phyloP scores from a whole-genome alignment of 2,329 filamentous ascomycete species.

The Coniochaeta sp. region DNA sequence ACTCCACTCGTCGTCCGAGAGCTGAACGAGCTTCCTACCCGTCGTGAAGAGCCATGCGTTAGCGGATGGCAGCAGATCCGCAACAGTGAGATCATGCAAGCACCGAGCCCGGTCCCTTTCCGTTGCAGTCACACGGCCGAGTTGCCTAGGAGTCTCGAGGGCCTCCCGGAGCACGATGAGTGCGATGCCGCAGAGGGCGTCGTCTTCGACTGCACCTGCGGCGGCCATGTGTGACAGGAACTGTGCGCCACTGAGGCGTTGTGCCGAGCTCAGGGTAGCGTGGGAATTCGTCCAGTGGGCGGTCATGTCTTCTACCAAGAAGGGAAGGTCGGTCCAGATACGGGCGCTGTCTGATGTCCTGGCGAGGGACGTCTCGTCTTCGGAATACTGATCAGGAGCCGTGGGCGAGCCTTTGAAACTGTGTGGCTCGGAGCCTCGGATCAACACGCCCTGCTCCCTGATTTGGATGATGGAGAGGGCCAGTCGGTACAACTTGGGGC shows the following conservation, averaged over 20 bases:
- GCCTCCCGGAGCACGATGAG: neutral
- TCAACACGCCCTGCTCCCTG: neutral
- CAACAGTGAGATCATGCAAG: neutral
- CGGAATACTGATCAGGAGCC: too few species aligned
- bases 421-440: neutral
- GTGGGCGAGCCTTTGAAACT: too few species aligned
- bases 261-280: neutral
- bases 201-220: neutral
- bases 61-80: neutral
- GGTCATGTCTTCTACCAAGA: neutral
- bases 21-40: neutral
- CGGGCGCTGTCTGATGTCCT: neutral
- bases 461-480: neutral
- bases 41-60: conserved; percentile 1
- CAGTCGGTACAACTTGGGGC: neutral
- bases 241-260: neutral
- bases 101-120: neutral
- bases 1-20: neutral
- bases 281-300: neutral
- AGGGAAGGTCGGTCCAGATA: neutral
- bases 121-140: neutral
- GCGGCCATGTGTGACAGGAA: neutral
- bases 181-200: neutral
- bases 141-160: neutral
- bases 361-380: neutral